phyloP scores from a whole-genome alignment of 352 stramenopile species.

The Pythium pectinolyticum region DNA sequence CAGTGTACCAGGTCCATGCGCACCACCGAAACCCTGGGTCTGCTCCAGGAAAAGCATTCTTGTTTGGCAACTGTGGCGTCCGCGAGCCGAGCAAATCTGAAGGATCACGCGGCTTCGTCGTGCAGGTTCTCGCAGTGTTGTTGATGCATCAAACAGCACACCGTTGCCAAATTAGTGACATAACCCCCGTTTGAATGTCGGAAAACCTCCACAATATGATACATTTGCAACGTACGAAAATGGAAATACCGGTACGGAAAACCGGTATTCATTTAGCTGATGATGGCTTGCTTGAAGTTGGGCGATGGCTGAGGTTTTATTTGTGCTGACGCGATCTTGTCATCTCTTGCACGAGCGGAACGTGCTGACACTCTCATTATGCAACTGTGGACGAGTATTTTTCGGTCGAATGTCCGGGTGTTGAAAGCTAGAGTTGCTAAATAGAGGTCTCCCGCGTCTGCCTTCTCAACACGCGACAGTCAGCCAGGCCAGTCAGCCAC shows the following conservation, averaged over 20 bases:
- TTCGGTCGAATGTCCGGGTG: neutral
- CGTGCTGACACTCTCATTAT: neutral
- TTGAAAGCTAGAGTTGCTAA: slow-evolving; percentile 3
- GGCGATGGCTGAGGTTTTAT: slow-evolving; percentile 25
- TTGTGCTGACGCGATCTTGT: slow-evolving; percentile 13
- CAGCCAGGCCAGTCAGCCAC: too few species aligned
- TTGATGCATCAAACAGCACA: slow-evolving; percentile 1
- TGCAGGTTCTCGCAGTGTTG: neutral
- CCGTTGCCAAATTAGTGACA: neutral
- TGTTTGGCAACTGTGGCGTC: neutral
- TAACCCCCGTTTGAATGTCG: too few species aligned
- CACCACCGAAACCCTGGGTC: slow-evolving; percentile 62
- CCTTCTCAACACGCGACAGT: too few species aligned
- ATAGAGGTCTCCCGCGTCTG: too few species aligned
- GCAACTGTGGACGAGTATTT: slow-evolving; percentile 35
- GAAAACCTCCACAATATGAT: neutral
- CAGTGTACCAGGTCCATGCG: neutral
- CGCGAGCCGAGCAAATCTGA: too few species aligned
- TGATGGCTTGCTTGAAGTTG: slow-evolving; percentile 24
- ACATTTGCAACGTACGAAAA: too few species aligned
- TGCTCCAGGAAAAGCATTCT: slow-evolving; percentile 82
- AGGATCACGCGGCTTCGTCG: too few species aligned
- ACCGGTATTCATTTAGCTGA: neutral
- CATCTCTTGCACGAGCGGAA: slow-evolving; percentile 13
- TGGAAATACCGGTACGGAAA: too few species aligned